Evolutionary conservation across 805 yeast species (phyloP), one percentile per base, ranked within the genome.

Genomic region (Metschnikowia koreensis): DNA sequence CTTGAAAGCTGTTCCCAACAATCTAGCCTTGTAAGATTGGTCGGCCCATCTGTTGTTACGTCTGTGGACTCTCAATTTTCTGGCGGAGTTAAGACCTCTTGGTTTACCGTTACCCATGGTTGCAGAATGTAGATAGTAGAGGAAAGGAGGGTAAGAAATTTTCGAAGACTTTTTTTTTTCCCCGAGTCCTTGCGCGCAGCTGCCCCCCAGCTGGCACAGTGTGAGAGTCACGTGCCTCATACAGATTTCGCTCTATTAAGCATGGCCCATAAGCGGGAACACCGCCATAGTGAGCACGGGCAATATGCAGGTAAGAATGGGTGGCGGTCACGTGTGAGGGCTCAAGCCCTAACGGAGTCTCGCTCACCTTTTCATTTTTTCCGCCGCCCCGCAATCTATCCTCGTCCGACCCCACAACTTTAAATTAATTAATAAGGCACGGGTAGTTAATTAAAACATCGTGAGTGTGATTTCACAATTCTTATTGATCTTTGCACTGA

Each of bases 1-100:
- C 85, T 92, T 94, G 97, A 87, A 94, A 70, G 97, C 97, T 69
- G 99, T 94, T 71, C 99, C 99, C 77, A 94, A 86, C 76, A 94
- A 88, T 87, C 99, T 92, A 81, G 96, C 82, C 87, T 96, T 96
- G 85, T 91, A 96, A 72, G 90, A 81, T 79, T 87, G 86, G 80
- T 94, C 99, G 70, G 99, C 97, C 99, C 99, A 94, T 84, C 97
- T 94, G 91, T 94, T 94, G 88, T 92, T 92, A 81, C 98, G 93
- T 82, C 99, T 92, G 92, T 89, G 96, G 80, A 87, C 91, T 87
- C 99, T 92, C 81, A 94, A 89, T 86, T 94, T 94, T 88, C 99
- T 90, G 76, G 99, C 99, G 77, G 99, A 87, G 90, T 94, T 93
- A 80, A 94, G 83, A 79, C 99, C 99, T 89, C 99, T 90, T 87